Evolutionary conservation across 129 eudicot genomes (phyloP).

Genomic region (Sambucus nigra): DNA sequence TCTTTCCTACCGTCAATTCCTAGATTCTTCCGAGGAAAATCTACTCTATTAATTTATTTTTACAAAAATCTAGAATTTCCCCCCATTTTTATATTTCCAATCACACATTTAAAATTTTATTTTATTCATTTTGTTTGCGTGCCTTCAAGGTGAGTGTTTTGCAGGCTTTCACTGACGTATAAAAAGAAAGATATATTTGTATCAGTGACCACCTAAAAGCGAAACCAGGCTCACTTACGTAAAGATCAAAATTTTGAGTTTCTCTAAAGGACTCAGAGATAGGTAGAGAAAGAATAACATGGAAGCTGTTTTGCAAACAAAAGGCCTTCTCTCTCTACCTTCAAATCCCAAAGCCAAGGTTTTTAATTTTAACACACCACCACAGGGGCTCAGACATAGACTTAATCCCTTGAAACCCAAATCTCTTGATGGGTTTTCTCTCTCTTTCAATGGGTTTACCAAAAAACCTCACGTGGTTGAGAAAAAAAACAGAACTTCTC

Average conservation of each 20-base stretch:
- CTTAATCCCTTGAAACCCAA: slow-evolving; percentile 40
- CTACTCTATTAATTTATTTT: no score
- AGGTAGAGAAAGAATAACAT: slow-evolving; percentile 23
- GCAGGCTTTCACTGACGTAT: slow-evolving; percentile 4
- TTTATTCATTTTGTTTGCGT: not conserved
- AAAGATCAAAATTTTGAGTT: slow-evolving; percentile 14
- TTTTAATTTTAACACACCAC: slow-evolving; percentile 23
- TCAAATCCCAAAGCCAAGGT: slow-evolving; percentile 62
- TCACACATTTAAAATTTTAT: no score
- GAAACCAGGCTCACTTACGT: slow-evolving; percentile 12
- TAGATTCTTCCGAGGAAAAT: no score
- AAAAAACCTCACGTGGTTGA: slow-evolving; percentile 22
- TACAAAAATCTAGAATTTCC: no score
- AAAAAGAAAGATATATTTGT: slow-evolving; percentile 11
- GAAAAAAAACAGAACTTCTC: slow-evolving; percentile 33
- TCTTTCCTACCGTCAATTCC: no score
- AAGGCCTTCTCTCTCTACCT: slow-evolving; percentile 75
- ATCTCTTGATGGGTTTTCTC: slow-evolving; percentile 37
- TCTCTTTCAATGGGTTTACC: slow-evolving; percentile 42
- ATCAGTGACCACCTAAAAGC: not conserved
- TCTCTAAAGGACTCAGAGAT: slow-evolving; percentile 14
- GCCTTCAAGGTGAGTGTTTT: slow-evolving; percentile 4
- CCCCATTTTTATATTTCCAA: no score
- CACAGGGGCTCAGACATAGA: slow-evolving; percentile 47
- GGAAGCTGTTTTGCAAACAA: slow-evolving; percentile 81